A percentile compares a stretch with the other conserved stretches of the same genome.
These are phyloP conservation scores for Candida mattraensis DNA, from an alignment of 805 yeast genomes.

Conservation along the genomic window DNA sequence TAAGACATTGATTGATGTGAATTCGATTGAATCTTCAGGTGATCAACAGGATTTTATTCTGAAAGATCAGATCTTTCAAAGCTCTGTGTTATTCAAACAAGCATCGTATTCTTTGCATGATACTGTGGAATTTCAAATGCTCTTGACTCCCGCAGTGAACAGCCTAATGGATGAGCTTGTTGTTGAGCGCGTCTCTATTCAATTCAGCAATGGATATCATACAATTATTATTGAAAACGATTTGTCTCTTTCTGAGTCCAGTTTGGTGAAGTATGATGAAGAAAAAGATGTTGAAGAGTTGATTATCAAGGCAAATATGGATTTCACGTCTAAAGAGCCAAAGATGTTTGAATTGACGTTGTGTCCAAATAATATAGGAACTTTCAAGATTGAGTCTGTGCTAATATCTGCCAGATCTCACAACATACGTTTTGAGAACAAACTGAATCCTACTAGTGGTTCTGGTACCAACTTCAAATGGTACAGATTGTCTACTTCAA, in stretches of 20 bases:
- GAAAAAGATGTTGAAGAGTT: slow-evolving; percentile 5
- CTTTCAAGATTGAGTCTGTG: slow-evolving; percentile 22
- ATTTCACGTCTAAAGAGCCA: slow-evolving; percentile 12
- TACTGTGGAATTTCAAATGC: slow-evolving; percentile 32
- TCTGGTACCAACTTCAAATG: slow-evolving; percentile 14
- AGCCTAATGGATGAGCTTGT: slow-evolving; percentile 16
- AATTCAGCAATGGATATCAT: slow-evolving; percentile 19
- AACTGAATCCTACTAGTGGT: slow-evolving; percentile 7
- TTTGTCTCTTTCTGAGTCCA: background rate
- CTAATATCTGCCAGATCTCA: slow-evolving; percentile 13
- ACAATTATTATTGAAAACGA: slow-evolving; percentile 16
- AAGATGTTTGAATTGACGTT: slow-evolving; percentile 24
- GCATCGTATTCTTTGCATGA: slow-evolving; percentile 22
- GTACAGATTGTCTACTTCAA: slow-evolving; percentile 14
- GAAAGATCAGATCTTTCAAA: slow-evolving; percentile 20
- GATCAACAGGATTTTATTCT: slow-evolving; percentile 11
- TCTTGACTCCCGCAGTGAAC: slow-evolving; percentile 30
- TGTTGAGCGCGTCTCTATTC: slow-evolving; percentile 21
- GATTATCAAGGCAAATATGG: slow-evolving; percentile 17
- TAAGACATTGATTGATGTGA: slow-evolving; percentile 5
- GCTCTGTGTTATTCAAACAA: slow-evolving; percentile 20
- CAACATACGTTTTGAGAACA: slow-evolving; percentile 17
- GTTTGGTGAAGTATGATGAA: slow-evolving; percentile 3
- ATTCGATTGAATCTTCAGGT: slow-evolving; percentile 6
- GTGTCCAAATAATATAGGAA: slow-evolving; percentile 26